These are phyloP conservation scores for Saturnispora saitoi DNA, from an alignment of 805 yeast species.

Conservation along the genomic window DNA sequence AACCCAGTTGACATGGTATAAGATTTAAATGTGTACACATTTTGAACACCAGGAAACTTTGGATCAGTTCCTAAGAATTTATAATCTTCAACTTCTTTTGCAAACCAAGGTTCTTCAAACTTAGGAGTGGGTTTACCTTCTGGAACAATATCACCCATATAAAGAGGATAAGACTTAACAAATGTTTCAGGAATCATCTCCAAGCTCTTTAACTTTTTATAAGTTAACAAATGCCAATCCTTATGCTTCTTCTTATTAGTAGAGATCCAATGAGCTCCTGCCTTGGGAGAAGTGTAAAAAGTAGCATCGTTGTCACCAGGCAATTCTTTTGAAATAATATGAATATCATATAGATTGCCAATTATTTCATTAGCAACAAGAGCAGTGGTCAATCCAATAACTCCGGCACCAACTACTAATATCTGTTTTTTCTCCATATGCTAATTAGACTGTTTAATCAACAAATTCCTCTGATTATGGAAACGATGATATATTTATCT, in stretches of 20 bases:
- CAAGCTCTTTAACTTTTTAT: constrained; percentile 28
- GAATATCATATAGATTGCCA: constrained; percentile 27
- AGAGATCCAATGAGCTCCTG: constrained; percentile 64
- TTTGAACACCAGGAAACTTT: constrained; percentile 30
- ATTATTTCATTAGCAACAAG: constrained; percentile 23
- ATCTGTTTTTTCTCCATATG: constrained; percentile 8
- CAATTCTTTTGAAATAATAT: constrained; percentile 35
- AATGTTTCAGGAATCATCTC: constrained; percentile 34
- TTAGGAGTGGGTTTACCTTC: constrained; percentile 8
- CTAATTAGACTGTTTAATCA: not conserved
- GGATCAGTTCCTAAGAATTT: constrained; percentile 24
- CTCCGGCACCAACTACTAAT: constrained; percentile 23
- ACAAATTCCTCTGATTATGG: too few relatives aligned
- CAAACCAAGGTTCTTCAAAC: constrained; percentile 40
- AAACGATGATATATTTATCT: too few relatives aligned
- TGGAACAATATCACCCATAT: constrained; percentile 19
- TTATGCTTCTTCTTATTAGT: constrained; percentile 27
- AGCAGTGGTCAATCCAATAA: constrained; percentile 47
- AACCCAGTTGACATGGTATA: constrained; percentile 51
- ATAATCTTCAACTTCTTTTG: constrained; percentile 35
- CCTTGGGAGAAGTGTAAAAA: constrained; percentile 54
- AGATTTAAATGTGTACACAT: constrained; percentile 37
- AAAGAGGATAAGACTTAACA: constrained; percentile 17
- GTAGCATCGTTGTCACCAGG: constrained; percentile 44
- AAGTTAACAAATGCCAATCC: constrained; percentile 31